Evolutionary conservation across 1,139 yeast species (phyloP).

Genomic region (Geotrichum macrosporum): DNA sequence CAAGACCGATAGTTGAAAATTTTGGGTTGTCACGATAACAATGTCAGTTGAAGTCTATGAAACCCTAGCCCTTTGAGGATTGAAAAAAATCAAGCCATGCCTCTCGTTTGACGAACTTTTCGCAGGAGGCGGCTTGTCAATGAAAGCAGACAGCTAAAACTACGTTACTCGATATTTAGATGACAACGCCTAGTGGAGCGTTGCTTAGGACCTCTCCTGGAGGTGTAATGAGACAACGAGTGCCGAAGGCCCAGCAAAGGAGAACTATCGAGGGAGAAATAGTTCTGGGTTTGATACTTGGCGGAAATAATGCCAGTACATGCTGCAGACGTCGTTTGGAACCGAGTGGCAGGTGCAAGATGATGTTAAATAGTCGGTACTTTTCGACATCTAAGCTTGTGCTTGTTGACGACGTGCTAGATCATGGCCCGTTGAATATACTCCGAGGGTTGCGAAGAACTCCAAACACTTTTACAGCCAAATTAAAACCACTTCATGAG

Average conservation of each 20-base stretch:
- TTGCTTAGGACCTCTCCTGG: neutral
- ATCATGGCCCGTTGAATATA: neutral
- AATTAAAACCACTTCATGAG: neutral
- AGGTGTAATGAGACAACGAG: neutral
- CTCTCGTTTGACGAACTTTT: too few species aligned
- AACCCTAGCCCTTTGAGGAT: too few species aligned
- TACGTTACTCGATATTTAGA: neutral
- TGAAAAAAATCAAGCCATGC: too few species aligned
- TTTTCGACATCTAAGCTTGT: neutral
- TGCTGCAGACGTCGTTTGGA: too few species aligned
- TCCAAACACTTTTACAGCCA: neutral
- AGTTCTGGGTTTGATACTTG: neutral
- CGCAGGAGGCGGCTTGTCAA: too few species aligned
- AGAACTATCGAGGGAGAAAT: neutral
- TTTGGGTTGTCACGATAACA: too few species aligned
- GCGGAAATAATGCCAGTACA: too few species aligned
- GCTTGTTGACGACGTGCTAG: neutral
- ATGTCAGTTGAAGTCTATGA: too few species aligned
- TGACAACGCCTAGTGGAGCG: conserved; percentile 9
- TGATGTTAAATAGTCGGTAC: neutral
- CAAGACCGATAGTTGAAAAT: too few species aligned
- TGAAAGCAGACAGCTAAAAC: neutral
- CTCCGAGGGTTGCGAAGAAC: neutral
- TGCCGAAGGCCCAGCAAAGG: neutral
- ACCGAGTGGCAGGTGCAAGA: neutral